phyloP scores from a whole-genome alignment of 1,284 basidiomycete species.

The Porodaedalea pini region DNA sequence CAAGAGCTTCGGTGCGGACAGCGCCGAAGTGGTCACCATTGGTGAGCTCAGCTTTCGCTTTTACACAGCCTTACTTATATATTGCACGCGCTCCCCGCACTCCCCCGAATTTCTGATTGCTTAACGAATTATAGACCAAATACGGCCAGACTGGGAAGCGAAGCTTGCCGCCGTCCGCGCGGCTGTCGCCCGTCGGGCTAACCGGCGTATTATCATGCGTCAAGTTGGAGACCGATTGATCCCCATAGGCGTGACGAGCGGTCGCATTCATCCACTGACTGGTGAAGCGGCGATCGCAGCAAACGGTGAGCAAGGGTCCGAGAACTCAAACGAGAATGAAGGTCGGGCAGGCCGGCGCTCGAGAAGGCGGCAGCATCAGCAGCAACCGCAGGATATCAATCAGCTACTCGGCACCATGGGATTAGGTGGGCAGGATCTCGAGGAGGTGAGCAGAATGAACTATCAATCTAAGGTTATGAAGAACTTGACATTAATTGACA shows the following conservation, averaged over 20 bases:
- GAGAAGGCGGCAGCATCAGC: conserved; percentile 53
- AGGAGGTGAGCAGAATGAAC: conserved; percentile 62
- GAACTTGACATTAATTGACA: neutral
- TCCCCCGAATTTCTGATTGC: neutral
- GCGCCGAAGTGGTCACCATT: conserved; percentile 86
- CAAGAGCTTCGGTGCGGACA: conserved; percentile 73
- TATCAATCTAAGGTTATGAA: conserved; percentile 18
- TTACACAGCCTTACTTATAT: conserved; percentile 8
- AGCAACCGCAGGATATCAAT: conserved; percentile 48
- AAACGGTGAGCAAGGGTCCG: conserved; percentile 39
- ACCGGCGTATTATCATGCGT: conserved; percentile 95
- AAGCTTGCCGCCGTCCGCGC: conserved; percentile 88
- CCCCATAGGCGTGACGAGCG: conserved; percentile 90
- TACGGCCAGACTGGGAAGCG: conserved; percentile 92
- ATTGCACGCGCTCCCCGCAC: neutral
- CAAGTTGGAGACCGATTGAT: conserved; percentile 97
- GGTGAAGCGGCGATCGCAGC: conserved; percentile 43
- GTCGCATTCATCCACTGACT: conserved; percentile 62
- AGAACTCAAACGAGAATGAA: conserved; percentile 38
- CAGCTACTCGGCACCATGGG: conserved; percentile 64
- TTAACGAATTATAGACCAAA: conserved; percentile 60
- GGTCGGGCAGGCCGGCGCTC: conserved; percentile 49
- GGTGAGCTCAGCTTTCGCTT: conserved; percentile 46
- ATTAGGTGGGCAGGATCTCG: conserved; percentile 76
- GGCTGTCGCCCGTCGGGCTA: conserved; percentile 84